Conservation (phyloP, 2,329 filamentous ascomycete genomes). For the Tricladium varicosporioides region DNA sequence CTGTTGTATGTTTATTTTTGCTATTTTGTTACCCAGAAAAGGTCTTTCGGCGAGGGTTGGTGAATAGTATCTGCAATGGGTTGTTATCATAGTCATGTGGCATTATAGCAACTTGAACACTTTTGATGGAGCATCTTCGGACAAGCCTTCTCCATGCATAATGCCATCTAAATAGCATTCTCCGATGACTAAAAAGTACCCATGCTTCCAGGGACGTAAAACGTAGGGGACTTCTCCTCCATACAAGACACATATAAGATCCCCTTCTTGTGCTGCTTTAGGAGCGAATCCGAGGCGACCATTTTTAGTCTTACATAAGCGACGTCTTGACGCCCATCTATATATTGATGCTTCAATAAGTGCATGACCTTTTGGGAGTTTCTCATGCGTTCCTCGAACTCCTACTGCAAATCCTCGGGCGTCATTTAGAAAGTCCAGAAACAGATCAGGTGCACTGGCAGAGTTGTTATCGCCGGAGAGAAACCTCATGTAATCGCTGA, state of each 20-base stretch:
- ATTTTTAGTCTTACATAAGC: slow-evolving; percentile 2
- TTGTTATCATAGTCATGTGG: neutral
- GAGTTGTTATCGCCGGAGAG: neutral
- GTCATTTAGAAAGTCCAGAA: neutral
- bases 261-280: neutral
- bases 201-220: neutral
- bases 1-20: too few species aligned
- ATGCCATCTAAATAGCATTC: slow-evolving; percentile 16
- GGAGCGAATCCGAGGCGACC: slow-evolving; percentile 8
- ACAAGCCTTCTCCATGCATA: slow-evolving; percentile 16
- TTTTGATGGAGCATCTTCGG: slow-evolving; percentile 3
- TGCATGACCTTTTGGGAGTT: neutral
- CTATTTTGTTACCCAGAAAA: too few species aligned
- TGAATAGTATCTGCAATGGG: too few species aligned
- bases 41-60: too few species aligned
- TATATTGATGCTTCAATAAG: slow-evolving; percentile 9
- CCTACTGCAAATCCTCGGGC: neutral
- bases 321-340: slow-evolving; percentile 32
- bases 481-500: slow-evolving; percentile 4
- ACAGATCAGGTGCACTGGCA: neutral
- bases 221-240: slow-evolving; percentile 14
- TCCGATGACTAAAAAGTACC: slow-evolving; percentile 7
- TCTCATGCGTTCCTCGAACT: neutral
- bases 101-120: slow-evolving; percentile 6
- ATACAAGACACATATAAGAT: slow-evolving; percentile 11